These are phyloP conservation scores for Hypoxylon lenormandii DNA, from an alignment of 495 filamentous ascomycete genomes.

Conservation along the genomic window DNA sequence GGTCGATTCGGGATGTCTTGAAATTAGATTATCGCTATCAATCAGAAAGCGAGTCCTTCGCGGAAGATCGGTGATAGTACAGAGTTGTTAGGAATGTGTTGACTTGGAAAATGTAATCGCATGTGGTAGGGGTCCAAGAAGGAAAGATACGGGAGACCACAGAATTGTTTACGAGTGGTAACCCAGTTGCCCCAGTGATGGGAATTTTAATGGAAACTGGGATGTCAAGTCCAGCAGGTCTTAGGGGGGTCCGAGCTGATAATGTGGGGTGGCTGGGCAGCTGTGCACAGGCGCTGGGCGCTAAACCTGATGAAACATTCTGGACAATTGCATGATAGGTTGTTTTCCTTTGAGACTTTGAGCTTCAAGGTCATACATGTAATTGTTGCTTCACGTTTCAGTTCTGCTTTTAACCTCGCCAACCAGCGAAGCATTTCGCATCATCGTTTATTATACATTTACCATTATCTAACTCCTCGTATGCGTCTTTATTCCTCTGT, in stretches of 20 bases:
- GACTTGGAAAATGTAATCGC: conserved; percentile 23
- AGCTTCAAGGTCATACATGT: too few relatives aligned
- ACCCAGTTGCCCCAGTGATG: conserved; percentile 37
- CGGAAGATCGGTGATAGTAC: conserved; percentile 14
- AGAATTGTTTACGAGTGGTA: conserved; percentile 36
- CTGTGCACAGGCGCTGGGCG: too few relatives aligned
- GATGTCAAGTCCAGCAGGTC: too few relatives aligned
- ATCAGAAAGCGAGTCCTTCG: conserved; percentile 6
- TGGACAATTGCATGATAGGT: too few relatives aligned
- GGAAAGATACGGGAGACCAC: background rate
- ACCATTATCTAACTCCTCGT: too few relatives aligned
- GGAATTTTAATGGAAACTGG: background rate
- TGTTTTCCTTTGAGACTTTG: too few relatives aligned
- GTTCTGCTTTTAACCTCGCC: too few relatives aligned
- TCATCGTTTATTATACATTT: too few relatives aligned
- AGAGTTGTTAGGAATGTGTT: conserved; percentile 33
- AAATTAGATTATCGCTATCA: conserved; percentile 37
- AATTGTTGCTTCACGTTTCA: too few relatives aligned
- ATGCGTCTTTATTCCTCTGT: too few relatives aligned
- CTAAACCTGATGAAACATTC: conserved; percentile 15
- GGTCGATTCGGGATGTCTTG: conserved; percentile 30
- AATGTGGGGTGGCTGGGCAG: conserved; percentile 24
- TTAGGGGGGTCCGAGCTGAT: conserved; percentile 1
- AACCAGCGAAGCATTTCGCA: too few relatives aligned
- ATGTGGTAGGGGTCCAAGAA: conserved; percentile 21